Evolutionary conservation across 202 grass and related monocot species (phyloP), one percentile per base, ranked within the genome.

Genomic region (Panicum virgatum): DNA sequence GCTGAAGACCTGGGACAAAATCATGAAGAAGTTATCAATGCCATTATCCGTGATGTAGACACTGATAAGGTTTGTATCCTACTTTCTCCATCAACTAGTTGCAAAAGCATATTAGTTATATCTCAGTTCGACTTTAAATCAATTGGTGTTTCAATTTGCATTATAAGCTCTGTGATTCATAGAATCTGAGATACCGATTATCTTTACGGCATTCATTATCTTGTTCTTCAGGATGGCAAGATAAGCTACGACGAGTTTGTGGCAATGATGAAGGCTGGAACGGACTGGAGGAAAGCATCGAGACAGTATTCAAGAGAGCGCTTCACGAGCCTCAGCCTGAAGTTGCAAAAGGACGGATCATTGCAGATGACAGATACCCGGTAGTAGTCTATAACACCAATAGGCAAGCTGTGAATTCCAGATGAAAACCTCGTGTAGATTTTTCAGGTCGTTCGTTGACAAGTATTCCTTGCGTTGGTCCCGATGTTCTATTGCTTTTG

Each of bases 191-290:
- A 45, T 56, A 69, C 34, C 45, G 48, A 83, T 20, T 45, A 36
- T 58, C 23, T 6, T 18, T 16, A 78, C 12, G 3, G 23, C n/a
- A n/a, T n/a, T n/a, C n/a, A n/a, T 59, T 84, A 19, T 70, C 37
- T 70, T 91, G 57, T 86, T 80, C 59, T 46, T 64, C 38, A 94
- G 92, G 94, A 97, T 86, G 94, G 94, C 66, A 97, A 83, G 84
- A 97, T 97, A 72, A 97, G 94, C 83, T 97, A 90, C 37, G 94
- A 97, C 2, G 94, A 97, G 66, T 97, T 97, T 44, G 89, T 89
- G 20, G 57, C 91, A 47, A 97, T 97, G 94, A 97, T 97, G 94
- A 97, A 97, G 78, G 91, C 94, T 5, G 94, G 94, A 66, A 97
- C 94, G 18, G 94, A 97, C 82, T 97, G 94, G 94, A 97, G n/a